These are phyloP conservation scores for Tuber indicum DNA, from an alignment of 495 filamentous ascomycete genomes.

Conservation along the genomic window DNA sequence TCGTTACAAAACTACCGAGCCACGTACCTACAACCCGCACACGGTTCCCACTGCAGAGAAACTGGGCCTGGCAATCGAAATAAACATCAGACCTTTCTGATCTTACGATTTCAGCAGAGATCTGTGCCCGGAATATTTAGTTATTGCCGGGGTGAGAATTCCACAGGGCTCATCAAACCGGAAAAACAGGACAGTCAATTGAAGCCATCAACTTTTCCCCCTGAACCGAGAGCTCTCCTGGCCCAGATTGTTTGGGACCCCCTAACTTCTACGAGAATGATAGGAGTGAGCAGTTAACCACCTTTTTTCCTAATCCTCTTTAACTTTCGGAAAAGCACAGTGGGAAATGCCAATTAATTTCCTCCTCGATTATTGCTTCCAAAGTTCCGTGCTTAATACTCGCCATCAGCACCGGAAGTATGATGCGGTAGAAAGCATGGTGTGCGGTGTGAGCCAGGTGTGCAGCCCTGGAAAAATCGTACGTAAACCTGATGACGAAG, in stretches of 20 bases:
- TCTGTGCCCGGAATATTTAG: background rate
- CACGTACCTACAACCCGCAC: background rate
- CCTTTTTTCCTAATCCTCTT: background rate
- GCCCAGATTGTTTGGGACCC: background rate
- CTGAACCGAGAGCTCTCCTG: background rate
- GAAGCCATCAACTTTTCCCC: background rate
- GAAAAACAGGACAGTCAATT: background rate
- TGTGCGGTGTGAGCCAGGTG: background rate
- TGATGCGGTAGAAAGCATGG: background rate
- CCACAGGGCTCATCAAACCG: background rate
- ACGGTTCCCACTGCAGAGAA: background rate
- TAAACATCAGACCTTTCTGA: background rate
- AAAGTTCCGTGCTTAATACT: background rate
- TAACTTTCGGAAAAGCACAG: background rate
- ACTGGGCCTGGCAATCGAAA: background rate
- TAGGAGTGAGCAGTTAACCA: background rate
- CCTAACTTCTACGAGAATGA: background rate
- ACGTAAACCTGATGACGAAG: background rate
- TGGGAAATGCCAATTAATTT: background rate
- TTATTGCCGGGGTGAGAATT: background rate
- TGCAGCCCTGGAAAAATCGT: background rate
- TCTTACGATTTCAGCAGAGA: background rate
- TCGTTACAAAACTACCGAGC: background rate
- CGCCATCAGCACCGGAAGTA: background rate
- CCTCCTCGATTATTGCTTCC: background rate